Evolutionary conservation across 805 yeast species (phyloP).

Genomic region (Lachancea kluyveri): DNA sequence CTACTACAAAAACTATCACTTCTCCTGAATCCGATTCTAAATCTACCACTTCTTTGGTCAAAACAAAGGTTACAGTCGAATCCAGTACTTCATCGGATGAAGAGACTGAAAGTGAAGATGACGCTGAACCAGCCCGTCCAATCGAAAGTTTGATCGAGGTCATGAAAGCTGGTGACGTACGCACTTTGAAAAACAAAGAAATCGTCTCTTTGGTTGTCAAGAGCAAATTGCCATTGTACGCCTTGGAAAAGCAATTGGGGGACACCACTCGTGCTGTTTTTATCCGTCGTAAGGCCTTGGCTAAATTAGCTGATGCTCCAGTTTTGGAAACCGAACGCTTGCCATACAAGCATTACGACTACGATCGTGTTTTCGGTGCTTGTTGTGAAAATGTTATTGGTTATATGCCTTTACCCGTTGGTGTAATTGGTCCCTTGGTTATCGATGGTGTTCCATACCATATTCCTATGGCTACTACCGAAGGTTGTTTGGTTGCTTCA

Average conservation of each 20-base stretch:
- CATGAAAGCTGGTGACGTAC: constrained; percentile 66
- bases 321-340: constrained; percentile 62
- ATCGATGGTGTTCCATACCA: constrained; percentile 86
- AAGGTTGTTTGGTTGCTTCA: constrained; percentile 97
- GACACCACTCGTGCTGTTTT: constrained; percentile 90
- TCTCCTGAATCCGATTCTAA: constrained; percentile 10
- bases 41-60: constrained; percentile 5
- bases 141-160: constrained; percentile 57
- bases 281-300: constrained; percentile 89
- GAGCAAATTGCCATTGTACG: constrained; percentile 86
- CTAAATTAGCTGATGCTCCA: constrained; percentile 76
- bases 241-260: constrained; percentile 84
- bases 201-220: constrained; percentile 60
- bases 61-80: constrained; percentile 5
- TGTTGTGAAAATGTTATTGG: constrained; percentile 99
- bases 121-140: constrained; percentile 38
- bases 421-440: constrained; percentile 93
- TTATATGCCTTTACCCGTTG: constrained; percentile 92
- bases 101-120: constrained; percentile 33
- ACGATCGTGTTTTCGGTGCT: constrained; percentile 95
- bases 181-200: constrained; percentile 64
- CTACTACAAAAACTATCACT: constrained; percentile 20
- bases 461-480: constrained; percentile 99
- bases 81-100: constrained; percentile 17
- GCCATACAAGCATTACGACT: constrained; percentile 82